Base-by-base conservation (phyloP, 352 stramenopile species). In the Blastocystis sp. region DNA sequence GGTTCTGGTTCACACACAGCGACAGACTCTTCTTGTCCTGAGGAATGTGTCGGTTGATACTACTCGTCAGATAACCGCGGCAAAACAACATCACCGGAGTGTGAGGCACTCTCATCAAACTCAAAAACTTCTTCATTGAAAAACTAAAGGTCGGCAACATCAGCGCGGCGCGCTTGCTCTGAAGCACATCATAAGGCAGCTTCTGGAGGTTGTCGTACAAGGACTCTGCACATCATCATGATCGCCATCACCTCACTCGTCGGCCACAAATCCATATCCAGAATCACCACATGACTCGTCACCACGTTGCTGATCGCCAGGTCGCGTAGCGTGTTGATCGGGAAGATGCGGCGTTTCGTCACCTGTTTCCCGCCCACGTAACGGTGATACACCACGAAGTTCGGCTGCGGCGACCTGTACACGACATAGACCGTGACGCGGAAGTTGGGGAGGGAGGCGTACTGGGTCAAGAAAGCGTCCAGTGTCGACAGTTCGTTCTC, bases 231-330 rank as follows among this genome's bases (percentile, higher is more conserved):
- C 41, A 29, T 55, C 45, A 55, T 1, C 0, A n/a, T n/a, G 13
- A 19, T 2, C 26, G 16, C 66, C 9, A 12, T 12, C 41, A 35
- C 4, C 19, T 3, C 24, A 89, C 79, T 24, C 16, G 79, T 61
- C 4, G 79, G 79, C 79, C 79, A 89, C 26, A 89, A 21, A 26
- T 89, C 79, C 79, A 89, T 89, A 26, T 89, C 79, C 31, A 80
- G 41, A 50, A 78, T 67, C 24, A 77, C 67, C 26, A 78, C 62
- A 79, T 89, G 79, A 4, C 59, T 89, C 21, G 79, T 89, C 10
- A 67, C 67, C 21, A 63, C 55, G 60, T 89, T 77, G 4, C 31
- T 33, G 29, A 89, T 63, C 0, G 79, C 79, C 3, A 67, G 10
- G 31, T 89, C 67, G 4, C 79, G 63, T 0, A 89, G 29, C 39